Percentiles rank a stretch among this genome's conserved stretches.
Evolutionary conservation across 805 yeast genomes (phyloP).

Genomic region (Yarrowia hollandica): DNA sequence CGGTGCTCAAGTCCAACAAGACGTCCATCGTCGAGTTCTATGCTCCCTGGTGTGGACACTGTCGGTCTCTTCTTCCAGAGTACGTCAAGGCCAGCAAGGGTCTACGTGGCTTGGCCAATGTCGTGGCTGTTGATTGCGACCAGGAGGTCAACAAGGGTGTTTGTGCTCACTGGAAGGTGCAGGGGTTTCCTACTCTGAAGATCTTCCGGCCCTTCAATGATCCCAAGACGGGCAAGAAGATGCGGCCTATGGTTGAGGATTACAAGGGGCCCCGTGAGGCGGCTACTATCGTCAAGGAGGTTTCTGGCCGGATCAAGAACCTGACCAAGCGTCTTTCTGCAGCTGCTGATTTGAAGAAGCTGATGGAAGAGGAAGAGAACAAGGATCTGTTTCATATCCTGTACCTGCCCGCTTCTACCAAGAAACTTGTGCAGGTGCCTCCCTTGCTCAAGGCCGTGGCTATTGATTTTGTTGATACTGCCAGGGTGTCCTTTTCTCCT

Average conservation of each 20-base stretch:
- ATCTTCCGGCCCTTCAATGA: constrained; percentile 79
- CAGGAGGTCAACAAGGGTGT: constrained; percentile 61
- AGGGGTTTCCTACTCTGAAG: constrained; percentile 82
- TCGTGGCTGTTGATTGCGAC: constrained; percentile 80
- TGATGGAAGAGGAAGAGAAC: neutral
- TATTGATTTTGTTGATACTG: constrained; percentile 43
- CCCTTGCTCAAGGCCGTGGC: constrained; percentile 59
- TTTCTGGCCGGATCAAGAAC: constrained; percentile 37
- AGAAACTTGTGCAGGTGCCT: constrained; percentile 52
- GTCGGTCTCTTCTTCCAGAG: constrained; percentile 65
- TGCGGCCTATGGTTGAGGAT: constrained; percentile 36
- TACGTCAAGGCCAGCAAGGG: constrained; percentile 63
- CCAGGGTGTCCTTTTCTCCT: constrained; percentile 38
- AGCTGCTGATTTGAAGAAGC: constrained; percentile 6
- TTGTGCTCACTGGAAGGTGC: constrained; percentile 63
- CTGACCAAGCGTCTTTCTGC: constrained; percentile 15
- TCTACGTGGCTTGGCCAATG: constrained; percentile 47
- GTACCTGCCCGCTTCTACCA: constrained; percentile 19
- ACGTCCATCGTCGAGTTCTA: constrained; percentile 69
- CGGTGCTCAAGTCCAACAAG: constrained; percentile 27
- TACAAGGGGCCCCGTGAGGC: constrained; percentile 40
- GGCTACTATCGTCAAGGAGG: constrained; percentile 37
- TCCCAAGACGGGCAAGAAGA: constrained; percentile 23
- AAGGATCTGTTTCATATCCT: neutral
- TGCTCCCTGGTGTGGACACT: constrained; percentile 98